These are phyloP conservation scores for Boletus sp. DNA, from an alignment of 1,284 basidiomycete genomes.

Conservation along the genomic window DNA sequence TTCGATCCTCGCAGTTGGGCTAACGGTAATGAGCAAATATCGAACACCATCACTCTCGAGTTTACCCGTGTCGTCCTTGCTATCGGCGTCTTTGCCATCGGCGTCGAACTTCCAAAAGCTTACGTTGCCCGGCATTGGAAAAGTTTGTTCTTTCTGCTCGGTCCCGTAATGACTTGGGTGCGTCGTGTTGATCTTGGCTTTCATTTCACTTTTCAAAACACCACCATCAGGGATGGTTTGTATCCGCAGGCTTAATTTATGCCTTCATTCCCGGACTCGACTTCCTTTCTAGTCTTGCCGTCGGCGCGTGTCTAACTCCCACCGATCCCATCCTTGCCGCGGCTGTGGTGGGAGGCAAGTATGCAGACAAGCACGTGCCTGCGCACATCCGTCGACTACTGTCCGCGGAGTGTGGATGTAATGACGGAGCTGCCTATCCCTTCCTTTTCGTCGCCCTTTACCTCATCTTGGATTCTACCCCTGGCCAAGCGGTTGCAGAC, in stretches of 20 bases:
- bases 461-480: slow-evolving; percentile 65
- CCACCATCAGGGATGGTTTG: slow-evolving; percentile 75
- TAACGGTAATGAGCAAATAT: slow-evolving; percentile 44
- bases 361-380: slow-evolving; percentile 97
- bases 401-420: slow-evolving; percentile 90
- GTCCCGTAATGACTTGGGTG: slow-evolving; percentile 88
- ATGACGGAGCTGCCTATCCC: slow-evolving; percentile 94
- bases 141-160: slow-evolving; percentile 81
- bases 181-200: slow-evolving; percentile 28
- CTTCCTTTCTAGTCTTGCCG: slow-evolving; percentile 83
- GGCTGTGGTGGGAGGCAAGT: slow-evolving; percentile 89
- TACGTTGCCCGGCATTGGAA: slow-evolving; percentile 92
- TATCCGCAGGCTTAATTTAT: slow-evolving; percentile 85
- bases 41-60: slow-evolving; percentile 80
- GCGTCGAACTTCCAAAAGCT: slow-evolving; percentile 91
- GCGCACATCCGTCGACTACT: slow-evolving; percentile 89
- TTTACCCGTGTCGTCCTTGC: slow-evolving; percentile 95
- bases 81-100: slow-evolving; percentile 96
- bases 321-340: slow-evolving; percentile 94
- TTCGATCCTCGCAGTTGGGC: slow-evolving; percentile 89
- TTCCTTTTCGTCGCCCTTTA: slow-evolving; percentile 94
- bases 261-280: slow-evolving; percentile 82
- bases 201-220: slow-evolving; percentile 10
- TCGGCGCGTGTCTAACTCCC: slow-evolving; percentile 93
- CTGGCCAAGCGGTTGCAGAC: slow-evolving; percentile 66